Evolutionary conservation across 2,329 filamentous ascomycete genomes (phyloP).

Genomic region (Trichoderma endophyticum): DNA sequence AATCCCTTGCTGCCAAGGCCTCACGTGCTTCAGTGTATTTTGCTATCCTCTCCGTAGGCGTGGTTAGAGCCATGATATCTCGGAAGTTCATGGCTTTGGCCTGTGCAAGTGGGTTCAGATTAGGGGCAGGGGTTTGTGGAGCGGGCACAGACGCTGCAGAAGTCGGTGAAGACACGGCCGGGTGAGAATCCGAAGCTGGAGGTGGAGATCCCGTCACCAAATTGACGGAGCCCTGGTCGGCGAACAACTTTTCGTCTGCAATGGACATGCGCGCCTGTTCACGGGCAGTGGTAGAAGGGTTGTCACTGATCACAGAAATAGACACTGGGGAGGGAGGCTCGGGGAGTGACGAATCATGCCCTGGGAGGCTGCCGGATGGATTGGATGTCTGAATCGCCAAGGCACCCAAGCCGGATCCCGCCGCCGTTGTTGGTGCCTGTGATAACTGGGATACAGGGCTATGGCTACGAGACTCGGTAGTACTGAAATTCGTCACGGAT

Average conservation of each 20-base stretch:
- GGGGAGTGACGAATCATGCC: constrained; percentile 25
- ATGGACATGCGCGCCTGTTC: constrained; percentile 37
- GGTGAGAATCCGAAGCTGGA: constrained; percentile 41
- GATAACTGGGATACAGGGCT: constrained; percentile 17
- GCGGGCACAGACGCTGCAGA: constrained; percentile 18
- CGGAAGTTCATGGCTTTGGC: constrained; percentile 58
- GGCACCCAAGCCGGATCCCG: constrained; percentile 7
- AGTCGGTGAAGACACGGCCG: constrained; percentile 26
- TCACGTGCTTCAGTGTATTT: constrained; percentile 70
- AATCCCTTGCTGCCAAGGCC: constrained; percentile 69
- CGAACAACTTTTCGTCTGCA: constrained; percentile 44
- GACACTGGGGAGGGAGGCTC: constrained; percentile 47
- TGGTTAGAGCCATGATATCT: constrained; percentile 71
- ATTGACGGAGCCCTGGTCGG: constrained; percentile 33
- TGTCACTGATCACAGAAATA: constrained; percentile 30
- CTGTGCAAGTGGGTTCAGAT: constrained; percentile 18
- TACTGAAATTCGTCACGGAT: constrained; percentile 21
- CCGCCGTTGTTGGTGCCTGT: constrained; percentile 6
- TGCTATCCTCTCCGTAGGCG: constrained; percentile 64
- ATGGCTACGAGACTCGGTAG: constrained; percentile 15
- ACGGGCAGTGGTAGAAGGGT: constrained; percentile 24
- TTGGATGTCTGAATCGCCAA: constrained; percentile 27
- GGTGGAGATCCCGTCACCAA: constrained; percentile 36
- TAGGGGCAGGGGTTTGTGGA: constrained; percentile 4
- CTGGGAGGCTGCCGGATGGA: constrained; percentile 22